Conservation (phyloP, 2,329 filamentous ascomycete species). For the Colletotrichum sp. region DNA sequence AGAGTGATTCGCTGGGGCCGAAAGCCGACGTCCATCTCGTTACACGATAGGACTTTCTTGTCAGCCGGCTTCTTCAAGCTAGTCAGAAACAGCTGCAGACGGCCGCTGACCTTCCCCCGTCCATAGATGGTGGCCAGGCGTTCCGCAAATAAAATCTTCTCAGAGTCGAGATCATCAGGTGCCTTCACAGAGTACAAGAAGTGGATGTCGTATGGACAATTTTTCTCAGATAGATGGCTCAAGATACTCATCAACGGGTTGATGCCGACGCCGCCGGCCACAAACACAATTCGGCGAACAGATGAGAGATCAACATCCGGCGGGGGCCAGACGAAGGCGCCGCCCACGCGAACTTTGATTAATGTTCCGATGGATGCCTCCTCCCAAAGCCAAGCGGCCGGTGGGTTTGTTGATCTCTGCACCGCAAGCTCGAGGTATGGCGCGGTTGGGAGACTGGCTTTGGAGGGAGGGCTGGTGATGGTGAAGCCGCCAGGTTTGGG, state of each 20-base stretch:
- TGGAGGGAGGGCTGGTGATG: slow-evolving; percentile 76
- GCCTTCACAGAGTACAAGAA: slow-evolving; percentile 67
- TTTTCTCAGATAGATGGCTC: slow-evolving; percentile 57
- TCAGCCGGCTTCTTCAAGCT: slow-evolving; percentile 12
- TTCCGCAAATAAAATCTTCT: slow-evolving; percentile 56
- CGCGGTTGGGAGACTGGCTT: slow-evolving; percentile 37
- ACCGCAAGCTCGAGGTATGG: slow-evolving; percentile 79
- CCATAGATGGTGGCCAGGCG: slow-evolving; percentile 49
- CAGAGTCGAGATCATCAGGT: slow-evolving; percentile 29
- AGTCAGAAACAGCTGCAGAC: slow-evolving; percentile 54
- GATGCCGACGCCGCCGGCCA: slow-evolving; percentile 83
- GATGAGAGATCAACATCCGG: slow-evolving; percentile 41
- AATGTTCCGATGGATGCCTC: slow-evolving; percentile 49
- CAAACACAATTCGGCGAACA: slow-evolving; percentile 69
- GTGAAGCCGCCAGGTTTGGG: slow-evolving; percentile 84
- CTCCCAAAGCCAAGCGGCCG: slow-evolving; percentile 78
- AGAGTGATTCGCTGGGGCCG: slow-evolving; percentile 45
- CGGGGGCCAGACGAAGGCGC: slow-evolving; percentile 79
- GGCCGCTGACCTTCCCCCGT: slow-evolving; percentile 40
- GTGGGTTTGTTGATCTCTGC: slow-evolving; percentile 73
- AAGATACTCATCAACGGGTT: slow-evolving; percentile 83
- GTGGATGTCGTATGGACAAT: slow-evolving; percentile 45
- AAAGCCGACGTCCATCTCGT: slow-evolving; percentile 32
- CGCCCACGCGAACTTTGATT: slow-evolving; percentile 76
- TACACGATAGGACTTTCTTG: neutral